These are phyloP conservation scores for Dactylorhiza incarnata DNA, from an alignment of 106 monocot genomes.

Conservation along the genomic window DNA sequence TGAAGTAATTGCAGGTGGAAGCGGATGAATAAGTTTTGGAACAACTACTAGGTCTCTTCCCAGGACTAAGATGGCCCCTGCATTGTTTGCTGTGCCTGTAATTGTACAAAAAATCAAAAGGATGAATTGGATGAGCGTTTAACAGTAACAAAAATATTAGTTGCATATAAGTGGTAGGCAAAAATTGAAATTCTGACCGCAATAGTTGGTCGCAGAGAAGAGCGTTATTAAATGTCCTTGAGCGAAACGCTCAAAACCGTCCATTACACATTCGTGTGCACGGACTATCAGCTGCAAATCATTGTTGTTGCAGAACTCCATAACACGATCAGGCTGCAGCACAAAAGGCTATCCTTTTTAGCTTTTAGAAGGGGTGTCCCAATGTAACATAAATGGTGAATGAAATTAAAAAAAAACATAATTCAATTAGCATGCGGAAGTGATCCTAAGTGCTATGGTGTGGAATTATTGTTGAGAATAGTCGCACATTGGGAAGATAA, in stretches of 20 bases:
- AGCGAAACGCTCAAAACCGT: constrained; percentile 98
- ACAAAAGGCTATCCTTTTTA: constrained; percentile 8
- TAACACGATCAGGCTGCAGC: constrained; percentile 93
- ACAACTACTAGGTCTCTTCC: constrained; percentile 99
- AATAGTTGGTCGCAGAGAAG: constrained; percentile 98
- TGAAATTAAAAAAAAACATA: neutral
- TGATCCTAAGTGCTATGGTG: too few relatives aligned
- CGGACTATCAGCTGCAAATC: constrained; percentile 90
- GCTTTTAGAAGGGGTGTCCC: neutral
- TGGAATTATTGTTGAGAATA: too few relatives aligned
- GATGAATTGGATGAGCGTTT: neutral
- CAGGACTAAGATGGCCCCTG: constrained; percentile 94
- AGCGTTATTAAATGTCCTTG: constrained; percentile 98
- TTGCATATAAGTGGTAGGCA: neutral
- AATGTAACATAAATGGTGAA: neutral
- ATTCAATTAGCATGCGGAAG: too few relatives aligned
- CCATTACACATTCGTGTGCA: constrained; percentile 99
- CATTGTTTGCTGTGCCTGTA: constrained; percentile 98
- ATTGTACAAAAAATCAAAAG: neutral
- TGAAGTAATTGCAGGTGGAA: constrained; percentile 78
- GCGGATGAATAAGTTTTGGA: constrained; percentile 97
- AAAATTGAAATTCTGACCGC: constrained; percentile 37
- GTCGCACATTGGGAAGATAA: too few relatives aligned
- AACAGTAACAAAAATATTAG: neutral
- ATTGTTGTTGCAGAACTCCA: constrained; percentile 98